Evolutionary conservation across 2,329 filamentous ascomycete genomes (phyloP).

Genomic region (Cadophora malorum): DNA sequence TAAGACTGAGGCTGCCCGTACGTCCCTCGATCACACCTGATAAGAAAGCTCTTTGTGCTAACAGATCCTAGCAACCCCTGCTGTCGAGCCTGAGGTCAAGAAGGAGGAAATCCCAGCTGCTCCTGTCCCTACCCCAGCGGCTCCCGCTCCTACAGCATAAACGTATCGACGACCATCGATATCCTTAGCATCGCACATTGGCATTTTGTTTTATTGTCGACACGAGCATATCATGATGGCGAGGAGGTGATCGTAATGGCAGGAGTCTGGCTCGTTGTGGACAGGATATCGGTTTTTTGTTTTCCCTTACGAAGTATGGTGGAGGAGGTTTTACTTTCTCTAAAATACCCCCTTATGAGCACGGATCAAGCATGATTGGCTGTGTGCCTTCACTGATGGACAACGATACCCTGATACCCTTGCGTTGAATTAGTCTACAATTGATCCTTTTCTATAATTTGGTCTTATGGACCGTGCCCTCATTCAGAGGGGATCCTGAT

Average conservation of each 20-base stretch:
- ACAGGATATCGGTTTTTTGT: slow-evolving; percentile 35
- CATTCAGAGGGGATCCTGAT: background rate
- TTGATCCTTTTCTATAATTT: slow-evolving; percentile 32
- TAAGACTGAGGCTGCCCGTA: slow-evolving; percentile 31
- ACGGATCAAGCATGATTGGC: slow-evolving; percentile 34
- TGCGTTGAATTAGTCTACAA: slow-evolving; percentile 41
- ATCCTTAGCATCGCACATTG: slow-evolving; percentile 16
- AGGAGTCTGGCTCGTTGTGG: slow-evolving; percentile 32
- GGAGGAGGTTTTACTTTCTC: slow-evolving; percentile 34
- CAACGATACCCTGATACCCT: slow-evolving; percentile 43
- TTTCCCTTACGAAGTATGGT: slow-evolving; percentile 13
- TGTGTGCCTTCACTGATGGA: slow-evolving; percentile 36
- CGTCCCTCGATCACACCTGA: background rate
- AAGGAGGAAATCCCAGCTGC: slow-evolving; percentile 33
- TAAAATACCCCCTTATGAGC: slow-evolving; percentile 39
- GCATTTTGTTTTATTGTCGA: slow-evolving; percentile 25
- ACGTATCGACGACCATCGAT: slow-evolving; percentile 4
- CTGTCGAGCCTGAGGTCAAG: slow-evolving; percentile 28
- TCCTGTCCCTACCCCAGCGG: slow-evolving; percentile 28
- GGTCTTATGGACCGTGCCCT: background rate
- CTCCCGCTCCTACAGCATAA: slow-evolving; percentile 30
- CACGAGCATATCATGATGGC: slow-evolving; percentile 30
- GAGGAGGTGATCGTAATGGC: slow-evolving; percentile 39
- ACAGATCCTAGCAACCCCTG: slow-evolving; percentile 30
- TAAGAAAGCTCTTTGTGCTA: slow-evolving; percentile 7